Conservation (phyloP, 2,329 filamentous ascomycete species). For the Verticillium isaacii region DNA sequence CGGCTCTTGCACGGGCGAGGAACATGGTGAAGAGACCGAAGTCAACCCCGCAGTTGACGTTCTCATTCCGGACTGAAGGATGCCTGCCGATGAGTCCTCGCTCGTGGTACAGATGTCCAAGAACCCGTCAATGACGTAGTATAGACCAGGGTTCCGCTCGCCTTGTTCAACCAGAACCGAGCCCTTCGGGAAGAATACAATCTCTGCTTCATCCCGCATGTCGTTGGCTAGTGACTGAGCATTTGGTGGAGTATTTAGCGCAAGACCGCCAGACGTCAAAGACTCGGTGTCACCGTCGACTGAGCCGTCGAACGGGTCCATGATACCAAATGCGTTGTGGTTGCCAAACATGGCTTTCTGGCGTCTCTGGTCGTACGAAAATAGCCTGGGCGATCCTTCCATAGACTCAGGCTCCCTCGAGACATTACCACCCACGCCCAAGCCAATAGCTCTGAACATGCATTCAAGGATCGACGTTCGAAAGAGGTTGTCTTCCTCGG, state of each 20-base stretch:
- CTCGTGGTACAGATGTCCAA: conserved; percentile 85
- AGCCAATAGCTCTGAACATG: conserved; percentile 89
- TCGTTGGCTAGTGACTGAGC: conserved; percentile 68
- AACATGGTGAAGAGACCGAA: conserved; percentile 8
- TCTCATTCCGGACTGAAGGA: conserved; percentile 29
- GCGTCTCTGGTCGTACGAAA: conserved; percentile 76
- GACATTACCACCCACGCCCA: conserved; percentile 63
- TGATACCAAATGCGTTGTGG: conserved; percentile 84
- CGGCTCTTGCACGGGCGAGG: conserved; percentile 17
- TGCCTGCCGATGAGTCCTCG: conserved; percentile 46
- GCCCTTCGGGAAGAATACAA: conserved; percentile 94
- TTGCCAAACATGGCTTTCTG: conserved; percentile 70
- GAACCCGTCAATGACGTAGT: conserved; percentile 97
- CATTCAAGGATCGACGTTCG: conserved; percentile 88
- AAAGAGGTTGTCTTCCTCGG: conserved; percentile 86
- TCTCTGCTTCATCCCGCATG: conserved; percentile 87
- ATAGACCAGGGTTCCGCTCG: conserved; percentile 91
- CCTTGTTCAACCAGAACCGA: conserved; percentile 94
- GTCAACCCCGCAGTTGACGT: background rate
- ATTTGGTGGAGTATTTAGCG: conserved; percentile 56
- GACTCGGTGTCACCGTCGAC: conserved; percentile 85
- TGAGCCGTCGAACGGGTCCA: conserved; percentile 75
- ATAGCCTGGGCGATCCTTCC: conserved; percentile 78
- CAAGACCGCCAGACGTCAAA: conserved; percentile 64
- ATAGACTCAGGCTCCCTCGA: conserved; percentile 68